Evolutionary conservation across 2,329 filamentous ascomycete genomes (phyloP).

Genomic region (Claviceps paspali): DNA sequence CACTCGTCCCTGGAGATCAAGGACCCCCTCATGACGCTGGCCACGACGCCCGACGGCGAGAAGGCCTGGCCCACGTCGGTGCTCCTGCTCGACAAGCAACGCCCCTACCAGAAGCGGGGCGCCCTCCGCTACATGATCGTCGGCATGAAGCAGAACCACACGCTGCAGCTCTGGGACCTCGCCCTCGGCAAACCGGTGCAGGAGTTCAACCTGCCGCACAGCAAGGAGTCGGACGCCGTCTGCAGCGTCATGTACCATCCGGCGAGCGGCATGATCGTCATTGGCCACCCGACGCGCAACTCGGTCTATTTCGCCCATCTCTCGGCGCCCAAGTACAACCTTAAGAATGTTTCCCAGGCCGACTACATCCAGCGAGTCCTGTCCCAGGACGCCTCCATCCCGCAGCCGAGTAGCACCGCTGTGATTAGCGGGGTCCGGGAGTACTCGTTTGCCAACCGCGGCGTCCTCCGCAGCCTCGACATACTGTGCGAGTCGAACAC

Average conservation of each 20-base stretch:
- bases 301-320: constrained; percentile 95
- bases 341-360: constrained; percentile 72
- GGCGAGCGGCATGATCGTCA: constrained; percentile 78
- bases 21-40: constrained; percentile 72
- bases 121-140: constrained; percentile 92
- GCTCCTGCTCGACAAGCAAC: constrained; percentile 87
- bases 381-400: constrained; percentile 54
- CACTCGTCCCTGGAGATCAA: constrained; percentile 59
- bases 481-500: constrained; percentile 62
- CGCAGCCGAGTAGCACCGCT: constrained; percentile 82
- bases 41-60: constrained; percentile 72
- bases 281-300: constrained; percentile 92
- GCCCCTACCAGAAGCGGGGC: constrained; percentile 78
- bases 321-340: constrained; percentile 82
- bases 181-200: constrained; percentile 90
- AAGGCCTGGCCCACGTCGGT: constrained; percentile 97
- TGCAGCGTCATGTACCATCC: constrained; percentile 95
- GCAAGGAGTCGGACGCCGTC: constrained; percentile 92
- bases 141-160: constrained; percentile 98
- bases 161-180: constrained; percentile 95
- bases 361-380: constrained; percentile 70
- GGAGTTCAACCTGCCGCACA: constrained; percentile 90
- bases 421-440: constrained; percentile 95
- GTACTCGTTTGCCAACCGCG: constrained; percentile 79
- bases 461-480: constrained; percentile 76